These are phyloP conservation scores for Physcomitrium patens DNA, from an alignment of 225 moss, liverwort and hornwort species.

Conservation along the genomic window DNA sequence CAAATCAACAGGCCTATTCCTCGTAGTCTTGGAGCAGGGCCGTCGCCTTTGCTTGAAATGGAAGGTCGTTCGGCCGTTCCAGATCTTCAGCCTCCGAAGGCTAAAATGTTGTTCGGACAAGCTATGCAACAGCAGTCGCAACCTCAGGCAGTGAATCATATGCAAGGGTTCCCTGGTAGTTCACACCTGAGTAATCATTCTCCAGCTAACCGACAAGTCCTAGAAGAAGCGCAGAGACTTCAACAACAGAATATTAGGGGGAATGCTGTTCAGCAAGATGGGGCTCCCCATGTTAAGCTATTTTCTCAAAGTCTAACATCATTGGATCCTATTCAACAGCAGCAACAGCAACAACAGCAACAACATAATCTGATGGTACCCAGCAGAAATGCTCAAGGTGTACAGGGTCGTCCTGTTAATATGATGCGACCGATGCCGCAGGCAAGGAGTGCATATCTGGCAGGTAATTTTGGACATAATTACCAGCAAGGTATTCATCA, in stretches of 20 bases:
- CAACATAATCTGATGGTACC: conserved; percentile 63
- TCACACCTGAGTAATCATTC: conserved; percentile 58
- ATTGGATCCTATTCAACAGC: conserved; percentile 70
- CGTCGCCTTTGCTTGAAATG: conserved; percentile 63
- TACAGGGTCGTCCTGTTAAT: conserved; percentile 48
- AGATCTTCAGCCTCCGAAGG: conserved; percentile 68
- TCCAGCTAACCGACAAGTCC: conserved; percentile 58
- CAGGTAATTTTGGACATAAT: conserved; percentile 44
- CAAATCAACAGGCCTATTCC: conserved; percentile 85
- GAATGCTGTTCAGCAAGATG: conserved; percentile 71
- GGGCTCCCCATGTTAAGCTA: conserved; percentile 64
- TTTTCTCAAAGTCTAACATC: conserved; percentile 76
- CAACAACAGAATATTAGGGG: conserved; percentile 72
- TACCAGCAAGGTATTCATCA: conserved; percentile 55
- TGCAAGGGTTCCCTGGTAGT: conserved; percentile 50
- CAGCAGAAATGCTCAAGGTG: conserved; percentile 49
- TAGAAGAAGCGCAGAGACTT: conserved; percentile 60
- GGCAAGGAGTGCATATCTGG: conserved; percentile 44
- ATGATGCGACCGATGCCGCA: conserved; percentile 51
- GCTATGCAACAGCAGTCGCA: conserved; percentile 68
- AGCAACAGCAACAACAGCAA: conserved; percentile 44
- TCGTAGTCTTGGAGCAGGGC: conserved; percentile 71
- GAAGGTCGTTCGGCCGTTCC: conserved; percentile 67
- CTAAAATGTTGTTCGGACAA: conserved; percentile 92
- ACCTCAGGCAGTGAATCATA: conserved; percentile 44